Percentiles rank a stretch among this genome's conserved stretches.
Evolutionary conservation across 73 alveolate genomes (phyloP).

Genomic region (Tetrahymena malaccensis): DNA sequence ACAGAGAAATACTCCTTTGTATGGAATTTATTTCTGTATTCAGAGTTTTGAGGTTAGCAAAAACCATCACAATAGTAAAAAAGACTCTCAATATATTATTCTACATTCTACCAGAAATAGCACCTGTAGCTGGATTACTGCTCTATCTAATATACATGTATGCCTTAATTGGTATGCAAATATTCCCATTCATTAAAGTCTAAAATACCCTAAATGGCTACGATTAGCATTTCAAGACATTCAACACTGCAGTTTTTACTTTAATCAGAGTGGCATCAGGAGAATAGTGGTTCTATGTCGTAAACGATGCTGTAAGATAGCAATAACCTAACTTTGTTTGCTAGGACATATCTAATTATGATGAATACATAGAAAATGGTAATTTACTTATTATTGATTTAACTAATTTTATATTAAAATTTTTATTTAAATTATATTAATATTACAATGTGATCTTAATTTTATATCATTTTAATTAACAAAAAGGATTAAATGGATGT

Average conservation of each 20-base stretch:
- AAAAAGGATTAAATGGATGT: conserved; percentile 32
- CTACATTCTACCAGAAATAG: conserved; percentile 44
- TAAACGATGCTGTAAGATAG: conserved; percentile 7
- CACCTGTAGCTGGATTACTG: conserved; percentile 48
- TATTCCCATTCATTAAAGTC: conserved; percentile 14
- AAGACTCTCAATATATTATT: conserved; percentile 48
- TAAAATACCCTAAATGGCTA: not conserved
- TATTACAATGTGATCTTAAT: too few relatives aligned
- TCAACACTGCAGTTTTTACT: conserved; percentile 4
- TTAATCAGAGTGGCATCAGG: conserved; percentile 16
- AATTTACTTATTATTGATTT: not conserved
- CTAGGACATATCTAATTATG: not conserved
- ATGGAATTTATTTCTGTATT: conserved; percentile 24
- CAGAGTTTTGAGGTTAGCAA: conserved; percentile 46
- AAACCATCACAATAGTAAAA: conserved; percentile 26
- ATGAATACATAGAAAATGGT: not conserved
- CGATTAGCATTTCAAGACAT: not conserved
- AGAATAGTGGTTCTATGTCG: conserved; percentile 21
- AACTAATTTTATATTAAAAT: too few relatives aligned
- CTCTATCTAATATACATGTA: conserved; percentile 41
- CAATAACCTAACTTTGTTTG: conserved; percentile 11
- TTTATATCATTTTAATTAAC: not conserved
- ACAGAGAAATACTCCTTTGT: not conserved
- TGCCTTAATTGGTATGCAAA: conserved; percentile 22
- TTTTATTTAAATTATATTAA: too few relatives aligned